phyloP scores from a whole-genome alignment of 495 filamentous ascomycete genomes.

The Annulohypoxylon nitens region DNA sequence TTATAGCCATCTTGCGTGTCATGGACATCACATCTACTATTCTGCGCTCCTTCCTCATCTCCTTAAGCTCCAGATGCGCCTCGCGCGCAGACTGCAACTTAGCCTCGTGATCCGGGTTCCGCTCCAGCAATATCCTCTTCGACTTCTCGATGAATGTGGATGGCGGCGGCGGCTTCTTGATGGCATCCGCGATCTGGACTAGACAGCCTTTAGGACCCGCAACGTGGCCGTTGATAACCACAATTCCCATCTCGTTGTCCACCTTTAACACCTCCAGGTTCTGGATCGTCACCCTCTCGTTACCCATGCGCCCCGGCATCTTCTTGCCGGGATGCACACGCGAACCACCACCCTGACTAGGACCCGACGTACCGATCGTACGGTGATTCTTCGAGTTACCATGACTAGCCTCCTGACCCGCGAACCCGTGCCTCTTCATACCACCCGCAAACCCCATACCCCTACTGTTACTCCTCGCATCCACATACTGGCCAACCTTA shows the following conservation, averaged over 20 bases:
- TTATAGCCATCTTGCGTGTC: conserved; percentile 32
- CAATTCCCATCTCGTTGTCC: conserved; percentile 83
- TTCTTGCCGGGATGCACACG: conserved; percentile 94
- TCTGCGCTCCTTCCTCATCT: conserved; percentile 55
- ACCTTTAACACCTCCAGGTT: conserved; percentile 90
- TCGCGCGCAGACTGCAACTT: conserved; percentile 55
- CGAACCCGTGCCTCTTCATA: conserved; percentile 94
- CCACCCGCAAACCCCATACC: conserved; percentile 96
- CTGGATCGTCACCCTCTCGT: conserved; percentile 85
- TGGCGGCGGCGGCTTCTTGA: conserved; percentile 88
- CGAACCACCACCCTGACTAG: conserved; percentile 89
- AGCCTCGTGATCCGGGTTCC: conserved; percentile 55
- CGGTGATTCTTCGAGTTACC: conserved; percentile 94
- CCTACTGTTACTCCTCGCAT: conserved; percentile 79
- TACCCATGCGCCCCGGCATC: conserved; percentile 97
- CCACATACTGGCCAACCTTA: conserved; percentile 88
- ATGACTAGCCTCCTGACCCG: conserved; percentile 90
- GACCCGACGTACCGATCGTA: conserved; percentile 87
- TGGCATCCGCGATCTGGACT: conserved; percentile 88
- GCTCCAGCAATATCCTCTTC: conserved; percentile 51
- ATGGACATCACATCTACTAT: conserved; percentile 45
- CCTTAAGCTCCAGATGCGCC: conserved; percentile 59
- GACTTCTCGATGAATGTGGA: conserved; percentile 58
- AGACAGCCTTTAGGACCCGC: conserved; percentile 85
- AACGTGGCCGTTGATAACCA: conserved; percentile 87